Evolutionary conservation across 1,284 basidiomycete species (phyloP), one percentile per base, ranked within the genome.

Genomic region (Exobasidium rhododendri): DNA sequence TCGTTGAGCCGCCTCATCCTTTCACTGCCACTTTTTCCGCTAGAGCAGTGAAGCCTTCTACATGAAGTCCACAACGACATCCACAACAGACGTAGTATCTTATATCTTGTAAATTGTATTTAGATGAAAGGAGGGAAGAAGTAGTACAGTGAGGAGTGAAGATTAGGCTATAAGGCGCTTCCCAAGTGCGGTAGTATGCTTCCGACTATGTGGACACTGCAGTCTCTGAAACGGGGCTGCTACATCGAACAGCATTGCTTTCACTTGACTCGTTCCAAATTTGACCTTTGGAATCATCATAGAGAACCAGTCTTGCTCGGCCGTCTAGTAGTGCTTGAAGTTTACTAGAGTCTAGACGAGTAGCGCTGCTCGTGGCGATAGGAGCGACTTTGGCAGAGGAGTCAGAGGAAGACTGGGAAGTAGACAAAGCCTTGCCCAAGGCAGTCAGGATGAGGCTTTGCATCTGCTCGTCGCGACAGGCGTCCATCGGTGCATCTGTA

Each of bases 281-380:
- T 40, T 40, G 35, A 40, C 35, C 35, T 10, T 40, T 40, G 7
- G 7, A 7, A 7, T 40, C 35, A 40, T 40, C 35, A 17, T 40
- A 40, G 10, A 50, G 47, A 20, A 24, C 22, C 10, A 50, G 47
- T 10, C 10, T 26, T 7, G 47, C 47, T 50, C 47, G 47, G 20
- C 47, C 47, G 22, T 50, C 47, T 24, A 50, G 20, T 10, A 50
- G 47, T 26, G 47, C 47, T 31, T 50, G 47, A 20, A 50, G 7
- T 31, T 50, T 50, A 31, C 29, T 50, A 24, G 22, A 7, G 20
- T 50, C 47, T 10, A 50, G 24, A 7, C 24, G 7, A 10, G 10
- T 7, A 5, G 14, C 29, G 26, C 14, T 20, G 7, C 10, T 40
- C n/a, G n/a, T n/a, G n/a, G n/a, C n/a, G n/a, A n/a, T n/a, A n/a